Evolutionary conservation across 1,284 basidiomycete species (phyloP).

Genomic region (Ustilago trichophora): DNA sequence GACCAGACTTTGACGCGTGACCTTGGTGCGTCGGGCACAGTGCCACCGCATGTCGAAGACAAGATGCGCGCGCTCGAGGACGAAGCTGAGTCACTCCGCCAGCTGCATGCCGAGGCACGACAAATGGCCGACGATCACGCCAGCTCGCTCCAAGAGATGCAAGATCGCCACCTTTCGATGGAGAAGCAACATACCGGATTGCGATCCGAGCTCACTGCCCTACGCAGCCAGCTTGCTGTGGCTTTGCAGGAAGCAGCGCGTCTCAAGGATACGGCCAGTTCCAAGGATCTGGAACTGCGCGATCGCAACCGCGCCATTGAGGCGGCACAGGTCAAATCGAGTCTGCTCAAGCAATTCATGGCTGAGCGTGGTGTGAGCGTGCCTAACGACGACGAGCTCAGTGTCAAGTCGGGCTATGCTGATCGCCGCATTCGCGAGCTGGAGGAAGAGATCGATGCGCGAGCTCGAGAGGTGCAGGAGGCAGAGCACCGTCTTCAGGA

Average conservation of each 20-base stretch:
- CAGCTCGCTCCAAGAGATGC: slow-evolving; percentile 74
- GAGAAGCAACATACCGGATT: slow-evolving; percentile 78
- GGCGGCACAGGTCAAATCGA: slow-evolving; percentile 79
- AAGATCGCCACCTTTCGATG: slow-evolving; percentile 73
- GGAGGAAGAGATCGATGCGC: slow-evolving; percentile 60
- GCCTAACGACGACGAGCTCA: slow-evolving; percentile 63
- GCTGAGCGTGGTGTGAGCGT: slow-evolving; percentile 74
- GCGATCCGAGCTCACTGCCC: slow-evolving; percentile 79
- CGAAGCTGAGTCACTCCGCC: slow-evolving; percentile 58
- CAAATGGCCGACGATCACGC: slow-evolving; percentile 66
- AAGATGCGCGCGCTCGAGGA: slow-evolving; percentile 61
- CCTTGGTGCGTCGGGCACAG: slow-evolving; percentile 11
- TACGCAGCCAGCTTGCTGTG: slow-evolving; percentile 79
- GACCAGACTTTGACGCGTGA: slow-evolving; percentile 45
- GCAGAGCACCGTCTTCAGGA: slow-evolving; percentile 61
- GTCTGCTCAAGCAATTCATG: slow-evolving; percentile 84
- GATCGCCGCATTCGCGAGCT: slow-evolving; percentile 59
- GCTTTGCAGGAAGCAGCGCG: slow-evolving; percentile 78
- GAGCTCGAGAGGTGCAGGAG: slow-evolving; percentile 53
- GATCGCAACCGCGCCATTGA: slow-evolving; percentile 77
- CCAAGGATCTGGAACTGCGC: slow-evolving; percentile 74
- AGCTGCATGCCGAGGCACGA: slow-evolving; percentile 59
- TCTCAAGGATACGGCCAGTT: slow-evolving; percentile 69
- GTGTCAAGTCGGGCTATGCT: slow-evolving; percentile 52
- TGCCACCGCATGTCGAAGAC: slow-evolving; percentile 54